A percentile compares a stretch with the other conserved stretches of the same genome.
phyloP scores from a whole-genome alignment of 257 asterid genomes.

The Oldenlandia corymbosa region DNA sequence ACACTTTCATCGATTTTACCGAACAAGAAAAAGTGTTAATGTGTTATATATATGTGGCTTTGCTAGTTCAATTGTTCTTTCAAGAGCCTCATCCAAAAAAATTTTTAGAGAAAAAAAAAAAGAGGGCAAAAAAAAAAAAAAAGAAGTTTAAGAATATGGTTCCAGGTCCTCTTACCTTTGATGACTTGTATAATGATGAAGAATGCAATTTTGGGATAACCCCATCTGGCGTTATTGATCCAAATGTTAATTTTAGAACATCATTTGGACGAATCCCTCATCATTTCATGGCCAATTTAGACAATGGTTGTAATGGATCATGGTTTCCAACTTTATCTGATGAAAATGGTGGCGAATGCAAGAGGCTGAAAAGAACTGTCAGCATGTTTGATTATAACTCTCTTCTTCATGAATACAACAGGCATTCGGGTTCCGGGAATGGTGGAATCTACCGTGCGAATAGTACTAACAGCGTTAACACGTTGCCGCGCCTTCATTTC shows the following conservation, averaged over 20 bases:
- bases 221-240: conserved; percentile 3
- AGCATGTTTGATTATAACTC: conserved; percentile 25
- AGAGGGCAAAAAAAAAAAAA: not conserved
- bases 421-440: conserved; percentile 12
- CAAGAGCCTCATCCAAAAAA: conserved; percentile 37
- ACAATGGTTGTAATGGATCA: conserved; percentile 21
- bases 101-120: conserved; percentile 9
- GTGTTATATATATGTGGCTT: conserved; percentile 29
- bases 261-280: conserved; percentile 13
- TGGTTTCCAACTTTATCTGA: conserved; percentile 35
- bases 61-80: conserved; percentile 48
- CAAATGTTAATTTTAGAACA: conserved; percentile 4
- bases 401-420: conserved; percentile 24
- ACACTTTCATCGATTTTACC: not conserved
- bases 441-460: conserved; percentile 31
- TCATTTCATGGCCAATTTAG: conserved; percentile 25
- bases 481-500: conserved; percentile 42
- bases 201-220: conserved; percentile 9
- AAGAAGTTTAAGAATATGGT: conserved; percentile 23
- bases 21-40: conserved; percentile 10
- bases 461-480: conserved; percentile 38
- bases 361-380: conserved; percentile 37
- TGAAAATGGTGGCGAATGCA: conserved; percentile 34
- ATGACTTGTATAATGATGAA: conserved; percentile 30
- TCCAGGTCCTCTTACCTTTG: conserved; percentile 21